Conservation (phyloP, 495 filamentous ascomycete species). For the Rostrohypoxylon terebratum region DNA sequence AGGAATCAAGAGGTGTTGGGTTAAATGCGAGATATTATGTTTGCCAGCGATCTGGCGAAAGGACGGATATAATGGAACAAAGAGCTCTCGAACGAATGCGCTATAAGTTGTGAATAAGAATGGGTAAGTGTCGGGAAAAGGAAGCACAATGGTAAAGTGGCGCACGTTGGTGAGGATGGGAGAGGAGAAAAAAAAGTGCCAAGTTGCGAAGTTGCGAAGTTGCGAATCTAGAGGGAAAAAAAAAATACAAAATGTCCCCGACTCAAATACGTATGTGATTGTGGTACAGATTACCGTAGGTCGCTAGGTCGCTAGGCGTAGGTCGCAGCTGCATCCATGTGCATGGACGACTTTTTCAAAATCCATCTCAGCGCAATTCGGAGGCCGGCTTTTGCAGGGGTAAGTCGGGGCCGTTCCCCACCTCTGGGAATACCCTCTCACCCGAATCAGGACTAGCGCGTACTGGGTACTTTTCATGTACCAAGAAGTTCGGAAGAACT, state of each 20-base stretch:
- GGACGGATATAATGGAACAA: constrained; percentile 24
- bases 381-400: constrained; percentile 35
- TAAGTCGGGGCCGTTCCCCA: constrained; percentile 13
- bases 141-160: background rate
- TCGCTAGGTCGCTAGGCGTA: constrained; percentile 16
- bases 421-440: constrained; percentile 2
- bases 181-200: background rate
- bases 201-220: constrained; percentile 29
- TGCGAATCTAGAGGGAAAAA: constrained; percentile 31
- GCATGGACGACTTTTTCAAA: constrained; percentile 18
- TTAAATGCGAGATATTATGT: constrained; percentile 34
- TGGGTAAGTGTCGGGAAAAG: background rate
- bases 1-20: background rate
- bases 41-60: constrained; percentile 12
- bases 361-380: constrained; percentile 37
- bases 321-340: constrained; percentile 10
- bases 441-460: constrained; percentile 8
- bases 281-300: constrained; percentile 24
- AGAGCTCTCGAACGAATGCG: constrained; percentile 23
- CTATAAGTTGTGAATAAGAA: background rate
- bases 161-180: constrained; percentile 11
- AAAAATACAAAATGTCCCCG: constrained; percentile 1
- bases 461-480: background rate
- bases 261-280: constrained; percentile 42
- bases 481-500: no score